Conservation (phyloP, 106 monocot genomes). For the Amphibolis antarctica region DNA sequence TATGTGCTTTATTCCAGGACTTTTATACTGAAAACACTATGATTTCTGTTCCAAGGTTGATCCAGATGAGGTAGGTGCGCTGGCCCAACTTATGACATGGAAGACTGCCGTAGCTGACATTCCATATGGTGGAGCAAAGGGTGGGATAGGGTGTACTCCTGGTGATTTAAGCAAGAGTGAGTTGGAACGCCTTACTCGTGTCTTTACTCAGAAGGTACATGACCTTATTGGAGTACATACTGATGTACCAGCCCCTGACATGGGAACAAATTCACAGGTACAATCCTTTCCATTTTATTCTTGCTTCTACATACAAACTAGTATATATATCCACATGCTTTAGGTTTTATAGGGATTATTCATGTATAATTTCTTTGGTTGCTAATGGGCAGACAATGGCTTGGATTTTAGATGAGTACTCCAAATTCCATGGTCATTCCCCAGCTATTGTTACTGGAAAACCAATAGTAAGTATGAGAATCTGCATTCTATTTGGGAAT, state of each 20-base stretch:
- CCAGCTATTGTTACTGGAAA: conserved; percentile 90
- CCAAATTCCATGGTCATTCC: conserved; percentile 81
- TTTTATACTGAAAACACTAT: conserved; percentile 1
- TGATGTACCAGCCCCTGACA: conserved; percentile 92
- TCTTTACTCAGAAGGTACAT: conserved; percentile 93
- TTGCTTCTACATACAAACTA: neutral
- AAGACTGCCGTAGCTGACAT: conserved; percentile 86
- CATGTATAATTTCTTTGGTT: neutral
- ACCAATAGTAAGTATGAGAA: conserved; percentile 56
- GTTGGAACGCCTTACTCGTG: conserved; percentile 79
- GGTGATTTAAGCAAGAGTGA: conserved; percentile 61
- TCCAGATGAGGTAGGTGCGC: conserved; percentile 81
- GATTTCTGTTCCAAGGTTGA: conserved; percentile 45
- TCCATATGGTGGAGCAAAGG: conserved; percentile 95
- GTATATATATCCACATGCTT: neutral
- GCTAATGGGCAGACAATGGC: conserved; percentile 60
- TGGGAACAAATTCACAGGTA: conserved; percentile 98
- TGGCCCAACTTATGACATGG: conserved; percentile 98
- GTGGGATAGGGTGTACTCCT: conserved; percentile 78
- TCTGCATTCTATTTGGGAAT: neutral
- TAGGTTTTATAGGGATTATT: neutral
- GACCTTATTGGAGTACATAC: conserved; percentile 71
- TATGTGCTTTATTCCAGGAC: neutral
- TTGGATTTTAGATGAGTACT: conserved; percentile 95
- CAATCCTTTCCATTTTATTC: neutral